These are phyloP conservation scores for Pseudocercospora pini-densiflorae DNA, from an alignment of 2,329 filamentous ascomycete genomes.

Conservation along the genomic window DNA sequence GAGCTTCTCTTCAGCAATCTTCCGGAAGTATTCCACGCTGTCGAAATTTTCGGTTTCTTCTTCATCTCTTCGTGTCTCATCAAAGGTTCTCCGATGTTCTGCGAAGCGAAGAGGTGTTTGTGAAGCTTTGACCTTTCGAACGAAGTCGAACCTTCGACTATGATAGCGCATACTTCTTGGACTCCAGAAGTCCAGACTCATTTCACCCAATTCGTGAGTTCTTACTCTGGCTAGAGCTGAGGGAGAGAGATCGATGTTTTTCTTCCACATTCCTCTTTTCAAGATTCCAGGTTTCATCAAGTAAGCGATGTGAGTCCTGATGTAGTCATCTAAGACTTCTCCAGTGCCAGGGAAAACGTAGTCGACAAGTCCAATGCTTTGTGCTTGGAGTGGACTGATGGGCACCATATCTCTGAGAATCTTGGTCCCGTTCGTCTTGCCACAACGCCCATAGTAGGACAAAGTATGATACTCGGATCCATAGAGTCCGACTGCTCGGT, in stretches of 20 bases:
- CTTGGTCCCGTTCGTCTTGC: slow-evolving; percentile 36
- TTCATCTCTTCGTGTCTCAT: slow-evolving; percentile 36
- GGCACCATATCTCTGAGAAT: slow-evolving; percentile 47
- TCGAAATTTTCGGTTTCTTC: slow-evolving; percentile 47
- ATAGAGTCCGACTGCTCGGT: slow-evolving; percentile 42
- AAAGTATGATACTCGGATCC: slow-evolving; percentile 51
- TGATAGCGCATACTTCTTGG: slow-evolving; percentile 45
- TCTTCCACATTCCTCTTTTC: slow-evolving; percentile 42
- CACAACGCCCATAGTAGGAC: slow-evolving; percentile 47
- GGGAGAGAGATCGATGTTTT: slow-evolving; percentile 40
- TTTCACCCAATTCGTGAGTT: slow-evolving; percentile 46
- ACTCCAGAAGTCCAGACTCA: slow-evolving; percentile 51
- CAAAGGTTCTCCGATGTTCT: slow-evolving; percentile 39
- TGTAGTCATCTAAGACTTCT: slow-evolving; percentile 41
- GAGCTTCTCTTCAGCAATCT: slow-evolving; percentile 22
- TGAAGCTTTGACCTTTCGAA: slow-evolving; percentile 45
- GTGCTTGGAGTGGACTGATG: slow-evolving; percentile 46
- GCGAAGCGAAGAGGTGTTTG: slow-evolving; percentile 49
- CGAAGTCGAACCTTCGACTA: slow-evolving; percentile 46
- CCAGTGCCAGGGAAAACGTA: slow-evolving; percentile 44
- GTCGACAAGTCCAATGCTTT: slow-evolving; percentile 46
- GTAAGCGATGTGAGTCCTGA: slow-evolving; percentile 42
- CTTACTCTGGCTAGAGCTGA: slow-evolving; percentile 41
- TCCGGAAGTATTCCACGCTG: slow-evolving; percentile 33
- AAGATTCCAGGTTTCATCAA: slow-evolving; percentile 36